Evolutionary conservation across 306 rosid species (phyloP).

Genomic region (Parietaria judaica): DNA sequence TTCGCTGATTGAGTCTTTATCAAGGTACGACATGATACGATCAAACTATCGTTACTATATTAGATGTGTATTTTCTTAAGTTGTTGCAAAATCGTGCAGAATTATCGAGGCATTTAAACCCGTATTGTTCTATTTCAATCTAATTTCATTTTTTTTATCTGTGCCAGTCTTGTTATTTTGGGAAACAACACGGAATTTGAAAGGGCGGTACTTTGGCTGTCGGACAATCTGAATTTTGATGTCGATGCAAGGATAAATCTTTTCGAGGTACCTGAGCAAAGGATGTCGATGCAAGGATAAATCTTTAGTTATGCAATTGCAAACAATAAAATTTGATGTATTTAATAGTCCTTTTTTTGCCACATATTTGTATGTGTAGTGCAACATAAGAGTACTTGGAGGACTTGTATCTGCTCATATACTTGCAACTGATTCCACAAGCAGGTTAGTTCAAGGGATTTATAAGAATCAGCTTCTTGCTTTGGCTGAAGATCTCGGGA

Average conservation of each 20-base stretch:
- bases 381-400: constrained; percentile 98
- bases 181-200: constrained; percentile 82
- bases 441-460: constrained; percentile 46
- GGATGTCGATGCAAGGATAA: neutral
- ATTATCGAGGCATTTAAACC: no score
- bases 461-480: constrained; percentile 65
- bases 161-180: constrained; percentile 69
- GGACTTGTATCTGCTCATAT: constrained; percentile 96
- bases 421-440: constrained; percentile 82
- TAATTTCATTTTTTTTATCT: neutral
- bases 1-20: constrained; percentile 81
- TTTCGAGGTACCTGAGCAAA: constrained; percentile 55
- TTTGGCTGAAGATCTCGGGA: constrained; percentile 88
- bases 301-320: constrained; percentile 11
- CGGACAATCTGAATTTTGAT: constrained; percentile 67
- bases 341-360: constrained; percentile 18
- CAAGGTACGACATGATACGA: constrained; percentile 43
- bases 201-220: constrained; percentile 81
- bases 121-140: no score
- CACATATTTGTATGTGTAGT: constrained; percentile 54
- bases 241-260: constrained; percentile 92
- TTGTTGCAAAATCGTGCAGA: neutral
- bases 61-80: neutral
- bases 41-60: neutral
- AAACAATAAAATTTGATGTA: constrained; percentile 16